phyloP scores from a whole-genome alignment of 1,284 basidiomycete species.

The Microbotryum lychnidis-dioicae region DNA sequence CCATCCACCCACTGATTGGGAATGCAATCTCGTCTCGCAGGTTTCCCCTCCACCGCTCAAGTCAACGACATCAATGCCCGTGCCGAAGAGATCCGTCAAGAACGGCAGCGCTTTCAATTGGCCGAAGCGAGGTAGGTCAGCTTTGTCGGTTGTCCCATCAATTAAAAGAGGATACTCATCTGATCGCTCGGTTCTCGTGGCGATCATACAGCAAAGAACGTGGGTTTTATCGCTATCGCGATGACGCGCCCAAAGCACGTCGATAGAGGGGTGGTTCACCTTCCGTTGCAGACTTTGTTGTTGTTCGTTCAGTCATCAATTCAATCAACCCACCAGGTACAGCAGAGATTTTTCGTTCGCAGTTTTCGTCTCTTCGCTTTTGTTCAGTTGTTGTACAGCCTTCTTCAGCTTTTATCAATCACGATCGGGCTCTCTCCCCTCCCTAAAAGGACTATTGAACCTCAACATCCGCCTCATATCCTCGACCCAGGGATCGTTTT shows the following conservation, averaged over 20 bases:
- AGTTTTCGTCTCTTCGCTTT: too few species aligned
- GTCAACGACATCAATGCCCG: constrained; percentile 60
- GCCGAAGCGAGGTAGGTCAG: constrained; percentile 48
- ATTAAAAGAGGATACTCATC: too few species aligned
- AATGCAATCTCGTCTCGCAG: constrained; percentile 30
- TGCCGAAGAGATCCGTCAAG: constrained; percentile 60
- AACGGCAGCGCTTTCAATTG: constrained; percentile 53
- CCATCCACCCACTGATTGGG: not conserved
- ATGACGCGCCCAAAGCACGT: not conserved
- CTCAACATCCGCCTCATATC: constrained; percentile 65
- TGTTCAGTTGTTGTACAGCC: too few species aligned
- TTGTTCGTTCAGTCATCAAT: too few species aligned
- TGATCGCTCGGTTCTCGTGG: too few species aligned
- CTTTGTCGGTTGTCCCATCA: not conserved
- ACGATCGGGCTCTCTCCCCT: not conserved
- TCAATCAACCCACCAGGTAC: too few species aligned
- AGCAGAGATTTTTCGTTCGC: too few species aligned
- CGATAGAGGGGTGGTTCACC: too few species aligned
- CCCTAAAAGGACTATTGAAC: constrained; percentile 25
- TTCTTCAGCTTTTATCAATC: not conserved
- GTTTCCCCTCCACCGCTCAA: constrained; percentile 76
- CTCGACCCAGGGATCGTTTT: constrained; percentile 80
- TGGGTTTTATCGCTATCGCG: constrained; percentile 12
- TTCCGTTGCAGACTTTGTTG: not conserved
- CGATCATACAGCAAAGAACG: not conserved